phyloP scores from a whole-genome alignment of 2,329 filamentous ascomycete species.

The Xylaria sp. region DNA sequence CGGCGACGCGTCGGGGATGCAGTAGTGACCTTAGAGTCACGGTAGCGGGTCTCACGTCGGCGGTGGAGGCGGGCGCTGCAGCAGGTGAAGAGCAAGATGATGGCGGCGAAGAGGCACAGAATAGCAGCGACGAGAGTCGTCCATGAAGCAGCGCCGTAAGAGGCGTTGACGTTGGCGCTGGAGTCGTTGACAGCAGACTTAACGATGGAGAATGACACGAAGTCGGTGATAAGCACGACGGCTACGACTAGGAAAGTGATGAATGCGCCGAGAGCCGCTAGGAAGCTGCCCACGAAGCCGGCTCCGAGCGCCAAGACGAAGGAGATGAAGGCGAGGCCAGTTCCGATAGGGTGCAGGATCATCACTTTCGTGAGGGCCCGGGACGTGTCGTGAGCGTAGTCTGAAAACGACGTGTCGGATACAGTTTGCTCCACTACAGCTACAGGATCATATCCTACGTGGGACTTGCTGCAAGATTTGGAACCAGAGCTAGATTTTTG shows the following conservation, averaged over 20 bases:
- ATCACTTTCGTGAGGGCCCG: slow-evolving; percentile 57
- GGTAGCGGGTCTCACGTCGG: slow-evolving; percentile 48
- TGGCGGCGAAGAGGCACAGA: slow-evolving; percentile 63
- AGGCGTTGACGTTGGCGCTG: slow-evolving; percentile 53
- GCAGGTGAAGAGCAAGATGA: slow-evolving; percentile 71
- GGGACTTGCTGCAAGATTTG: slow-evolving; percentile 41
- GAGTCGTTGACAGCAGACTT: slow-evolving; percentile 52
- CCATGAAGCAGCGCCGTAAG: slow-evolving; percentile 68
- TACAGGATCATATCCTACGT: slow-evolving; percentile 47
- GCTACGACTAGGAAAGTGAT: slow-evolving; percentile 57
- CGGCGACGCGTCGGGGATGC: slow-evolving; percentile 16
- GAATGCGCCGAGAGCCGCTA: slow-evolving; percentile 53
- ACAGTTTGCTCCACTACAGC: slow-evolving; percentile 38
- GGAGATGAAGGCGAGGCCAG: slow-evolving; percentile 56
- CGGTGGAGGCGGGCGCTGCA: slow-evolving; percentile 62
- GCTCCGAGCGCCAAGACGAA: slow-evolving; percentile 58
- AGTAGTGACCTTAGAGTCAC: slow-evolving; percentile 25
- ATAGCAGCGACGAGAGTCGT: slow-evolving; percentile 67
- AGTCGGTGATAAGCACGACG: slow-evolving; percentile 58
- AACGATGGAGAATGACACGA: slow-evolving; percentile 55
- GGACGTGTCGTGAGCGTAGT: slow-evolving; percentile 52
- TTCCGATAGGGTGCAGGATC: slow-evolving; percentile 54
- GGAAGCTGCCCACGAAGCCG: slow-evolving; percentile 56
- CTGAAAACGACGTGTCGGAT: slow-evolving; percentile 48
- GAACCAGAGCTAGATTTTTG: slow-evolving; percentile 36